A percentile compares a stretch with the other conserved stretches of the same genome.
phyloP scores from a whole-genome alignment of 768 basidiomycete genomes.

The Amanita pallidorosea region DNA sequence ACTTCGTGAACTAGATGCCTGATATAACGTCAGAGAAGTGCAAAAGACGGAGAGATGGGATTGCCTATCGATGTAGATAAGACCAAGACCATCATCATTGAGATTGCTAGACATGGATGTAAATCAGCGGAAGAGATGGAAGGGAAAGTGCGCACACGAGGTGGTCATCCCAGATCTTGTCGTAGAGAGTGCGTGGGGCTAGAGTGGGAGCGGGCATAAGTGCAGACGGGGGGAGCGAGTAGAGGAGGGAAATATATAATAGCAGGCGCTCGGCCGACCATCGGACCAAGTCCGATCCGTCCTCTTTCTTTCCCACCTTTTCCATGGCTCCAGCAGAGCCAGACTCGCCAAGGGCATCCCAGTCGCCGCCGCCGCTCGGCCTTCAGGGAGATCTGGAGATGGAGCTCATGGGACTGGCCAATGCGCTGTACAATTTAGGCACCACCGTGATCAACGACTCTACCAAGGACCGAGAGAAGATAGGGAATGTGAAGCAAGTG shows the following conservation, averaged over 20 bases:
- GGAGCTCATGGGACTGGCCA: slow-evolving; percentile 67
- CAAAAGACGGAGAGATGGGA: slow-evolving; percentile 7
- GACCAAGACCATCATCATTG: slow-evolving; percentile 66
- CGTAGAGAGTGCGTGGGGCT: slow-evolving; percentile 83
- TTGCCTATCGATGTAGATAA: slow-evolving; percentile 78
- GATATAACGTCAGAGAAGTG: slow-evolving; percentile 8
- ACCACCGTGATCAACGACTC: slow-evolving; percentile 79
- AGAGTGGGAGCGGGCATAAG: slow-evolving; percentile 16
- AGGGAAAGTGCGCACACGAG: slow-evolving; percentile 51
- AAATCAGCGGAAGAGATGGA: slow-evolving; percentile 3
- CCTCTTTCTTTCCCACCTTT: slow-evolving; percentile 1
- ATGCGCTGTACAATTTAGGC: slow-evolving; percentile 70
- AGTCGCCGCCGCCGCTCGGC: slow-evolving; percentile 62
- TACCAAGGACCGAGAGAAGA: slow-evolving; percentile 68
- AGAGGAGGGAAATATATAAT: background rate
- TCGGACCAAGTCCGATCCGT: background rate
- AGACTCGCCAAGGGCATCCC: slow-evolving; percentile 63
- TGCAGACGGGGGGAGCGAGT: background rate
- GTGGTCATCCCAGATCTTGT: slow-evolving; percentile 98
- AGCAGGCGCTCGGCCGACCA: slow-evolving; percentile 9
- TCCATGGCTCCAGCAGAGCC: slow-evolving; percentile 23
- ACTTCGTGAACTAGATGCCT: slow-evolving; percentile 79
- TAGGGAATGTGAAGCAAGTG: slow-evolving; percentile 63
- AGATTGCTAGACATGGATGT: slow-evolving; percentile 36
- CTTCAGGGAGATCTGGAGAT: slow-evolving; percentile 66